These are phyloP conservation scores for Sonneratia caseolaris DNA, from an alignment of 345 rosid genomes.

Conservation along the genomic window DNA sequence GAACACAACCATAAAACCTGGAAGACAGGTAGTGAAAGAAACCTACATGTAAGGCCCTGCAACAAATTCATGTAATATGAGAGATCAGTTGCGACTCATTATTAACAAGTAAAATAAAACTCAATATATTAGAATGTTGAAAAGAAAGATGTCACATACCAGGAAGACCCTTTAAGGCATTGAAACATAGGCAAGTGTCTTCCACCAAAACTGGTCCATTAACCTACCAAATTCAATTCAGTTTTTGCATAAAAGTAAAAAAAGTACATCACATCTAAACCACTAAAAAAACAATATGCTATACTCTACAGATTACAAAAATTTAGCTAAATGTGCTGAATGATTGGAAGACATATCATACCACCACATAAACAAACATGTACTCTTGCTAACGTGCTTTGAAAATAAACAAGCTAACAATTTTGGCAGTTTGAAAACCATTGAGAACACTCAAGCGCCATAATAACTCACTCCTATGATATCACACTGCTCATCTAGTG, in stretches of 20 bases:
- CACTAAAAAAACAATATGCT: not conserved
- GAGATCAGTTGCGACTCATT: constrained; percentile 1
- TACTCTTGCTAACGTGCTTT: not conserved
- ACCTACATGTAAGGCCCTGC: constrained; percentile 99
- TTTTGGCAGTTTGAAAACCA: not conserved
- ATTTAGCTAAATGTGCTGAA: not conserved
- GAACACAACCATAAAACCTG: not conserved
- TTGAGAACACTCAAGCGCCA: not conserved
- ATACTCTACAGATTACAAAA: not conserved
- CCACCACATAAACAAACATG: not conserved
- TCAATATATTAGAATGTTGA: not conserved
- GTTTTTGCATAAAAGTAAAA: not conserved
- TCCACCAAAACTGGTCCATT: constrained; percentile 91
- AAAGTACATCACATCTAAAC: not conserved
- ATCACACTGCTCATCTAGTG: too few relatives aligned
- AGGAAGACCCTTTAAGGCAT: constrained; percentile 92
- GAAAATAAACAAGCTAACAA: not conserved
- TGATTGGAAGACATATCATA: not conserved
- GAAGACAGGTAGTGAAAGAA: constrained; percentile 6
- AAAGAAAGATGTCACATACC: constrained; percentile 26
- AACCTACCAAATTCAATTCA: constrained; percentile 32
- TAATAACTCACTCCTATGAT: too few relatives aligned
- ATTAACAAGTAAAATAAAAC: not conserved
- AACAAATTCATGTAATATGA: constrained; percentile 10
- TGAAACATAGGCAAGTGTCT: constrained; percentile 94